Evolutionary conservation across 192 early-diverging fungal genomes (phyloP), one percentile per base, ranked within the genome.

Genomic region (Lobosporangium transversale): DNA sequence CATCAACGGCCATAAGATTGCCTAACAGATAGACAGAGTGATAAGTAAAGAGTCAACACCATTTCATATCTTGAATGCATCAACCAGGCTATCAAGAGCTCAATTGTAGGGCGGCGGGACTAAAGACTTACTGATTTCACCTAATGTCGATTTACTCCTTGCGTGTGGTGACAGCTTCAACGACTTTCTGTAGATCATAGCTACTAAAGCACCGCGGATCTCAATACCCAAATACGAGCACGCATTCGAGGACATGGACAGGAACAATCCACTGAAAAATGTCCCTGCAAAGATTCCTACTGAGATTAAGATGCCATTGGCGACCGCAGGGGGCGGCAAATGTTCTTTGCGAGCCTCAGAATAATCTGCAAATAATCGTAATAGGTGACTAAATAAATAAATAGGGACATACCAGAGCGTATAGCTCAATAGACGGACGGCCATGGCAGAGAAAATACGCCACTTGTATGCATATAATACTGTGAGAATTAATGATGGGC

Each of bases 121-220:
- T 6, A 48, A 21, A 11, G 6, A 53, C 66, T 4, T 58, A 48
- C 58, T 76, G 31, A 76, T 57, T 33, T 76, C 73, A 7, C 73
- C 73, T 10, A 76, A 31, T 9, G 73, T 76, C 9, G 63, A 62
- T 29, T 67, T 55, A 20, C 27, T 58, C 24, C 73, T 66, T 4
- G 73, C 58, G 11, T 18, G 29, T 10, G 87, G 92, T 8, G 92
- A 94, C 21, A 98, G 86, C 4, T 88, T 20, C 43, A 42, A 78
- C 18, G 92, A 83, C 80, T 96, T 97, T 30, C 81, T 81, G 78
- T 95, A 97, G 30, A 97, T 88, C 40, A 91, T 88, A 0, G 92
- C 83, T 20, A 89, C 84, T 31, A 93, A 75, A 14, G 89, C 91
- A 17, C 89, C 84, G 53, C 90, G 88, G 12, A 85, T 73, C 21